Base-by-base conservation (phyloP, 2,329 filamentous ascomycete species). In the Coniochaeta prunicola region DNA sequence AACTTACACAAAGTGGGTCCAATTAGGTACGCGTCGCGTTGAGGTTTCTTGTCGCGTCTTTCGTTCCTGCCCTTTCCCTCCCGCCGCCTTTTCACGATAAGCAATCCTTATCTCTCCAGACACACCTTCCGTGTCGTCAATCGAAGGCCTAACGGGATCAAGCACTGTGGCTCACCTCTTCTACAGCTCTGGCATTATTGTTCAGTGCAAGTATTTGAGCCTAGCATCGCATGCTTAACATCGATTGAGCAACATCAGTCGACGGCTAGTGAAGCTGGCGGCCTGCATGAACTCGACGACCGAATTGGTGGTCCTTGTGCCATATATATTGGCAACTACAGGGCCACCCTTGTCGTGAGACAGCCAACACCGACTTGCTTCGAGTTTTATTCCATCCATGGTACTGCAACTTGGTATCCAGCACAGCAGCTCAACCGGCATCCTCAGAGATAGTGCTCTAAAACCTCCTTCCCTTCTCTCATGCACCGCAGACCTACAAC, bases 321-420 rank as follows among this genome's bases (percentile, higher is more conserved):
- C 61, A 63, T 60, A 67, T 61, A 62, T 63, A 69, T 68, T 70
- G 68, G 67, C 64, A 65, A 59, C 58, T 62, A 65, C 66, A 65
- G 59, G 61, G 59, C 33, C 60, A 59, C 50, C 61, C 58, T 58
- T 56, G 38, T 38, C 55, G 53, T 55, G 30, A 33, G 28, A 21
- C 53, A 12, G 30, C n/a, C 53, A 36, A 28, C 28, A 17, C 45
- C 40, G 6, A 15, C 3, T 15, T 31, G 5, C 9, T 48, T 21
- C 36, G 6, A 15, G n/a, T n/a, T n/a, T n/a, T 42, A 19, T 48
- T 42, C 45, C 48, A 21, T 55, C 28, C 53, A 26, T 59, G 34
- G 58, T 59, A 62, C 19, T 62, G 64, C 59, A 45, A 45, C 40
- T 26, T 26, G 40, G 21, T 21, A 45, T 24, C 24, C 40, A 45